Conservation (phyloP, 371 early-diverging fungal species). For the Mucor piriformis region DNA sequence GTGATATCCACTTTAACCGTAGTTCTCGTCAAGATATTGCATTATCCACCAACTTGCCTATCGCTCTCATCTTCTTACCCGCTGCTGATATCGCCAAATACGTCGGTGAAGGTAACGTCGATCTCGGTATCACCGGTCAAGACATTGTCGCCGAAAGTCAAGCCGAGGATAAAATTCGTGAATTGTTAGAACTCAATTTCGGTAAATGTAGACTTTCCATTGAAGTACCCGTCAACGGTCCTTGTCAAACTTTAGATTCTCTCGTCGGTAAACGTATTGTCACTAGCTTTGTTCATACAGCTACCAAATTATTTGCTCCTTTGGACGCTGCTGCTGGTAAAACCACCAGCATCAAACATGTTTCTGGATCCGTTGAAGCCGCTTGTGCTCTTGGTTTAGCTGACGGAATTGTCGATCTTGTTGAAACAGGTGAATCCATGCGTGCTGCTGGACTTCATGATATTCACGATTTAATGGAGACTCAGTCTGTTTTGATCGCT, state of each 20-base stretch:
- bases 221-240: conserved; percentile 70
- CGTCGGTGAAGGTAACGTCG: conserved; percentile 94
- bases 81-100: conserved; percentile 95
- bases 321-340: conserved; percentile 65
- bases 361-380: conserved; percentile 93
- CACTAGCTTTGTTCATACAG: conserved; percentile 83
- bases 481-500: conserved; percentile 89
- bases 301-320: conserved; percentile 67
- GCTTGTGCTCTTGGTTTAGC: conserved; percentile 96
- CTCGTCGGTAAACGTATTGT: conserved; percentile 93
- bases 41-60: conserved; percentile 87
- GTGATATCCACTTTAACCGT: conserved; percentile 93
- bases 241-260: conserved; percentile 57
- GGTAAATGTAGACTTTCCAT: conserved; percentile 90
- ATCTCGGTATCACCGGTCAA: conserved; percentile 95
- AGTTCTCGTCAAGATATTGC: conserved; percentile 96
- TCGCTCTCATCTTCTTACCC: conserved; percentile 93
- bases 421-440: conserved; percentile 98
- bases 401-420: conserved; percentile 75
- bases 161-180: conserved; percentile 67
- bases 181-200: conserved; percentile 82
- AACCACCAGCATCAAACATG: conserved; percentile 77
- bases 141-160: conserved; percentile 89
- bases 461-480: conserved; percentile 77
- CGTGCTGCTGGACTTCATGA: conserved; percentile 94